Conservation (phyloP, 495 filamentous ascomycete species). For the Cudoniella acicularis region DNA sequence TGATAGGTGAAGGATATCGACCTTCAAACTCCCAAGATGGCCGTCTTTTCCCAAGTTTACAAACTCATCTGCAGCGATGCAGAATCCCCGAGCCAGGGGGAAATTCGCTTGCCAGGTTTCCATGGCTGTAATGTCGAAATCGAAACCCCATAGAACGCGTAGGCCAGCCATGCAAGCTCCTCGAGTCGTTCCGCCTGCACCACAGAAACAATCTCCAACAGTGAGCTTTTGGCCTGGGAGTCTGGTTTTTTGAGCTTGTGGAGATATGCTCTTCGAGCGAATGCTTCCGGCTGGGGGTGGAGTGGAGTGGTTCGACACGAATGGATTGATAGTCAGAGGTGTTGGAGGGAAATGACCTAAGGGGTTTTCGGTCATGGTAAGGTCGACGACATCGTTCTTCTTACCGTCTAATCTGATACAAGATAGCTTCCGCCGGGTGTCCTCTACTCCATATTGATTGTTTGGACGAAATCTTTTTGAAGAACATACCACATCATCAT, state of each 20-base stretch:
- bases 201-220: conserved; percentile 49
- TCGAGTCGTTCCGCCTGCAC: conserved; percentile 70
- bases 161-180: conserved; percentile 65
- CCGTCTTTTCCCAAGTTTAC: conserved; percentile 19
- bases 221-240: conserved; percentile 19
- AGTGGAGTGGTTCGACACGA: not conserved
- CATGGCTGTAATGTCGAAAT: conserved; percentile 52
- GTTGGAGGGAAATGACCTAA: not conserved
- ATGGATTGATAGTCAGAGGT: not conserved
- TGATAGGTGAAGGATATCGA: conserved; percentile 77
- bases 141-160: conserved; percentile 57
- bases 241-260: not conserved
- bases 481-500: not conserved
- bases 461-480: not conserved
- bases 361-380: not conserved
- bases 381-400: not conserved
- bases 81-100: conserved; percentile 35
- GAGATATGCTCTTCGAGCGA: not conserved
- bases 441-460: not conserved
- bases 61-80: conserved; percentile 48
- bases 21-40: conserved; percentile 21
- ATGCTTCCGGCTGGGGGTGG: conserved; percentile 3
- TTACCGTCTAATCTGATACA: not conserved
- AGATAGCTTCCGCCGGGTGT: not conserved
- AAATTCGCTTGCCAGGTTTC: conserved; percentile 61